Conservation (phyloP, 2,329 filamentous ascomycete species). For the Fusarium marasasianum region DNA sequence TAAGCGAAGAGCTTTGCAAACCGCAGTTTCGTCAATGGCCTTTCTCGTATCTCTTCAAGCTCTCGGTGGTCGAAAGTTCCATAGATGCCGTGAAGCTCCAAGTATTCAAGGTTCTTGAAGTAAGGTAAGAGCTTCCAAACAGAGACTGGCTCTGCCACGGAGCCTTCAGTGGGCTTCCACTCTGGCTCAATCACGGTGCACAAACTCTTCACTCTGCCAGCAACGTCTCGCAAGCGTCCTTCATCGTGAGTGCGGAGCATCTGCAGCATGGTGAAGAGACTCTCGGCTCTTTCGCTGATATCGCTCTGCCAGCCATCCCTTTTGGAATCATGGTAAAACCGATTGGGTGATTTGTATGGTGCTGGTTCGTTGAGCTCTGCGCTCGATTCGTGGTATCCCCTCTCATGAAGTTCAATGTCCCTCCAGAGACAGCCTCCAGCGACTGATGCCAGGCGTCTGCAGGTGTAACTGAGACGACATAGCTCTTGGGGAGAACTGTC, state of each 20-base stretch:
- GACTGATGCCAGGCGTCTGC: neutral
- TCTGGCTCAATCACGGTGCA: constrained; percentile 11
- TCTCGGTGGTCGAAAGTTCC: accelerated
- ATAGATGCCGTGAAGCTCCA: constrained; percentile 17
- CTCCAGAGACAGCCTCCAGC: constrained; percentile 2
- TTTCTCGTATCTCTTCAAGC: neutral
- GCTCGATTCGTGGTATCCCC: constrained; percentile 21
- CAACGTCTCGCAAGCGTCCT: neutral
- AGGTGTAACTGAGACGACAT: constrained; percentile 1
- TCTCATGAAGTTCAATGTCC: constrained; percentile 24
- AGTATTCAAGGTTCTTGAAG: constrained; percentile 13
- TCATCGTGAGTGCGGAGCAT: neutral
- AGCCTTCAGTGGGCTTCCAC: neutral
- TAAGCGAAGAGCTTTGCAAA: constrained; percentile 26
- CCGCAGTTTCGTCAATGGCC: neutral
- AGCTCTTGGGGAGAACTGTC: neutral
- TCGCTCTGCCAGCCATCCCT: neutral
- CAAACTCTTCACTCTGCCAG: constrained; percentile 3
- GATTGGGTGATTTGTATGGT: neutral
- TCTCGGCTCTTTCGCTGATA: neutral
- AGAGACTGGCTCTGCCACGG: accelerated
- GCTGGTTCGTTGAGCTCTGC: constrained; percentile 8
- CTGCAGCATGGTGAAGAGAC: neutral
- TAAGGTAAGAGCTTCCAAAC: constrained; percentile 21
- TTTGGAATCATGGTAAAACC: neutral